Evolutionary conservation across 192 early-diverging fungal species (phyloP).

Genomic region (Funneliformis mosseae): DNA sequence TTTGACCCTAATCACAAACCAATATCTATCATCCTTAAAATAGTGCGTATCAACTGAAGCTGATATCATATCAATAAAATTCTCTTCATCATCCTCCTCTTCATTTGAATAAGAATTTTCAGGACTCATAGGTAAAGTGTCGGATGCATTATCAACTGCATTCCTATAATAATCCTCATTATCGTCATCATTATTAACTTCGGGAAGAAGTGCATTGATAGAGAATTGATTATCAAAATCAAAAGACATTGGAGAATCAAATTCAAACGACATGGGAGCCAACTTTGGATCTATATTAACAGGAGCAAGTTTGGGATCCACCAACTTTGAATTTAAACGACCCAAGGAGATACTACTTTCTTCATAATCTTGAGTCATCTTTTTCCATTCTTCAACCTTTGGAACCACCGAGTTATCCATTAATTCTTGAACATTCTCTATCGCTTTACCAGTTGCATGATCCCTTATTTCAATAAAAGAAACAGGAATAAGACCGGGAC

Average conservation of each 20-base stretch:
- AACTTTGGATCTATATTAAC: conserved; percentile 11
- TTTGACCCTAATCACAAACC: conserved; percentile 66
- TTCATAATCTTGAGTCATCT: conserved; percentile 62
- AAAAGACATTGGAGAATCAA: neutral
- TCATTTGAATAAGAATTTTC: neutral
- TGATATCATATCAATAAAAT: conserved; percentile 38
- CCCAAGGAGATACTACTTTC: conserved; percentile 50
- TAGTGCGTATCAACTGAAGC: conserved; percentile 69
- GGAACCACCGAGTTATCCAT: conserved; percentile 66
- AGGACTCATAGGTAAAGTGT: conserved; percentile 26
- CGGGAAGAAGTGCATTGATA: neutral
- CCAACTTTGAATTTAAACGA: conserved; percentile 45
- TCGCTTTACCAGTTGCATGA: conserved; percentile 62
- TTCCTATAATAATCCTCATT: neutral
- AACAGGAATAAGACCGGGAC: conserved; percentile 75
- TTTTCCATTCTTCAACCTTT: conserved; percentile 67
- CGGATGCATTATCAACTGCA: conserved; percentile 31
- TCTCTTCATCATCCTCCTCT: neutral
- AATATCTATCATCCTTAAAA: conserved; percentile 69
- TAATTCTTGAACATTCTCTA: conserved; percentile 65
- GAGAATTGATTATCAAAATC: conserved; percentile 1
- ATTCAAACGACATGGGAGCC: neutral
- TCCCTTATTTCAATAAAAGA: conserved; percentile 77
- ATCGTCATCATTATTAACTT: neutral
- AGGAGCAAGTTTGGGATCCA: conserved; percentile 25